Base-by-base conservation (phyloP, 176 grass and related monocot genomes). In the Dendrocalamus sinicus region DNA sequence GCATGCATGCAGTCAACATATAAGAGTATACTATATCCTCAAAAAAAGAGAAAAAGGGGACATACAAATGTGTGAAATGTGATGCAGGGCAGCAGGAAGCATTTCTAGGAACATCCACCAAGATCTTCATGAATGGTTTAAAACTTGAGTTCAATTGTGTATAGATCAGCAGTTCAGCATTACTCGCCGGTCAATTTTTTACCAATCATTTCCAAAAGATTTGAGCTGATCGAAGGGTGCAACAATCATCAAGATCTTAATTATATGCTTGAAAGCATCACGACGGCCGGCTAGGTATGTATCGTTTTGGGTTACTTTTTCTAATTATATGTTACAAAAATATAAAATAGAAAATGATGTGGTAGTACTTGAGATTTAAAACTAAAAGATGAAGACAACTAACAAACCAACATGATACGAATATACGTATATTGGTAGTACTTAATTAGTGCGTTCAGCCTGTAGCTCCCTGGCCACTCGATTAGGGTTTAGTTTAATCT, bases 381-480 rank as follows among this genome's bases (percentile, higher is more conserved):
- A 44, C 43, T 44, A 44, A 44, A 44, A 44, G 9, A 44, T 9
- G 8, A 68, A 68, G 66, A 68, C 17, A 68, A 3, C 40, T 68
- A 40, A 68, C 48, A 14, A 51, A 14, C 48, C 4, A 51, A 14
- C 13, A 14, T 70, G 67, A 44, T 6, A 7, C 7, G 7, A 15
- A 51, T 5, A 9, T 5, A 13, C 15, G 14, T 16, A 30, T 16
- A 11, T 30, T 26, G 26, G 26, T 26, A 26, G 26, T 26, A 30
- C 28, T 30, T 30, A 30, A 32, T 32, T 45, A 40, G 81, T 89
- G 81, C 75, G 87, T 40, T 67, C 74, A 47, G 37, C 61, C 83
- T 53, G 26, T 17, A 14, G 28, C 46, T 63, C 32, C 23, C 44
- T 88, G 54, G 4, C 44, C 41, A 23, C 72, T 71, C 51, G 12